A percentile compares a stretch with the other conserved stretches of the same genome.
Evolutionary conservation across 176 grass and related monocot genomes (phyloP).

Genomic region (Zoysia pacifica): DNA sequence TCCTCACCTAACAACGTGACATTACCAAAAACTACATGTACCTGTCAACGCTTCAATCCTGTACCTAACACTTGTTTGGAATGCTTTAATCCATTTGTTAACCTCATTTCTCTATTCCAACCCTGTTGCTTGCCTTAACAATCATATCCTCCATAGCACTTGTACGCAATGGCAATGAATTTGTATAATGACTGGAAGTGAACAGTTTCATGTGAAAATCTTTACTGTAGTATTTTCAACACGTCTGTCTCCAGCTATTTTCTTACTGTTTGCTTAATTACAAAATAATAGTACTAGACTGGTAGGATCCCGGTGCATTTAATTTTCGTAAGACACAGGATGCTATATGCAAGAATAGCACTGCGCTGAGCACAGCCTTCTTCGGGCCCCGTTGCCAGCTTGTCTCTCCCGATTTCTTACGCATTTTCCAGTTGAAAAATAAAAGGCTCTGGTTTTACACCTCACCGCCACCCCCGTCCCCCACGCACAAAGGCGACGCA

Average conservation of each 20-base stretch:
- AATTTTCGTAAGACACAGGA: slow-evolving; percentile 2
- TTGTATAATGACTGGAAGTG: not conserved
- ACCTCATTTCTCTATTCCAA: no score
- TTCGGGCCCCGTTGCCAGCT: slow-evolving; percentile 34
- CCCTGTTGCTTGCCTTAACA: no score
- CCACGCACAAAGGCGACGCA: slow-evolving; percentile 42
- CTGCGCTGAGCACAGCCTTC: not conserved
- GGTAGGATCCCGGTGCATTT: not conserved
- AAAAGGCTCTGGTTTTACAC: slow-evolving; percentile 49
- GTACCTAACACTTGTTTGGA: no score
- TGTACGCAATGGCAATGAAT: not conserved
- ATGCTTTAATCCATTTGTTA: no score
- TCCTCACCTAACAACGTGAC: not conserved
- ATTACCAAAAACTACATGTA: not conserved
- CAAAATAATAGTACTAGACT: not conserved
- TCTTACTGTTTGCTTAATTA: not conserved
- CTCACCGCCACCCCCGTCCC: slow-evolving; percentile 12
- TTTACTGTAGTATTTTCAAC: no score
- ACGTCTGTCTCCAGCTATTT: not conserved
- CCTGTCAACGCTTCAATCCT: no score
- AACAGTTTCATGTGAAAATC: not conserved
- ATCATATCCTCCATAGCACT: no score
- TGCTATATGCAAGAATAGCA: not conserved
- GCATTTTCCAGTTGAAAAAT: not conserved
- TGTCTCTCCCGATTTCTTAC: slow-evolving; percentile 24